Evolutionary conservation across 164 flowering plant genomes (phyloP).

Genomic region (Santalum album): DNA sequence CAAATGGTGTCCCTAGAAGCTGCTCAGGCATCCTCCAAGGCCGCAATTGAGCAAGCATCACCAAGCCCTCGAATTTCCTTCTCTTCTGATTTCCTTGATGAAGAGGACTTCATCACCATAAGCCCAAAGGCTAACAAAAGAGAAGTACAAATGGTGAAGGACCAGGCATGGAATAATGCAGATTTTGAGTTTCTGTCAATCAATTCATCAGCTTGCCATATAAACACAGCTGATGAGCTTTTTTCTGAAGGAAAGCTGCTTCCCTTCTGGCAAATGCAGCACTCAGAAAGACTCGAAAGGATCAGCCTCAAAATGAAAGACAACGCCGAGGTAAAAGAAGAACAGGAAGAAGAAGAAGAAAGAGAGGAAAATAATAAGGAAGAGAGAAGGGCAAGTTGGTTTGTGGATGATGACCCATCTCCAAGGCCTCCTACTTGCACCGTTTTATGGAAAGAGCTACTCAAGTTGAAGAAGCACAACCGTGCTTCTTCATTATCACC

Average conservation of each 20-base stretch:
- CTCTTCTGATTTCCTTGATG: conserved; percentile 62
- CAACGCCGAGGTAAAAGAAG: neutral
- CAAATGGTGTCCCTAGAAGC: conserved; percentile 42
- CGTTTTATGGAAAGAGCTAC: conserved; percentile 86
- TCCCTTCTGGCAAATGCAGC: conserved; percentile 60
- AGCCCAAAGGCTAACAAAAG: conserved; percentile 28
- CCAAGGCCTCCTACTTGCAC: conserved; percentile 96
- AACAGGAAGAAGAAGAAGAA: too few relatives aligned
- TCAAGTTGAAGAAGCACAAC: conserved; percentile 65
- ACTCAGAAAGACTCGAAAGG: conserved; percentile 41
- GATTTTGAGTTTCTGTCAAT: conserved; percentile 79
- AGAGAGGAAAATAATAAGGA: too few relatives aligned
- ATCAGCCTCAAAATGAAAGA: conserved; percentile 31
- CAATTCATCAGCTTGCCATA: conserved; percentile 16
- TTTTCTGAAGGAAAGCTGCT: conserved; percentile 75
- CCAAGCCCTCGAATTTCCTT: conserved; percentile 79
- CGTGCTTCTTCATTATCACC: conserved; percentile 35
- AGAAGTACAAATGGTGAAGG: too few relatives aligned
- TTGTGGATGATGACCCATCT: conserved; percentile 84
- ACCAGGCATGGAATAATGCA: conserved; percentile 15
- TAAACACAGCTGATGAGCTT: conserved; percentile 81
- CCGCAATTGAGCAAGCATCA: conserved; percentile 7
- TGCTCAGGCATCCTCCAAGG: conserved; percentile 21
- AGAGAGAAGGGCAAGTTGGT: conserved; percentile 50
- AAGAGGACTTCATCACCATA: conserved; percentile 53